Conservation (phyloP, 257 asterid genomes). For the Plectranthus barbatus region DNA sequence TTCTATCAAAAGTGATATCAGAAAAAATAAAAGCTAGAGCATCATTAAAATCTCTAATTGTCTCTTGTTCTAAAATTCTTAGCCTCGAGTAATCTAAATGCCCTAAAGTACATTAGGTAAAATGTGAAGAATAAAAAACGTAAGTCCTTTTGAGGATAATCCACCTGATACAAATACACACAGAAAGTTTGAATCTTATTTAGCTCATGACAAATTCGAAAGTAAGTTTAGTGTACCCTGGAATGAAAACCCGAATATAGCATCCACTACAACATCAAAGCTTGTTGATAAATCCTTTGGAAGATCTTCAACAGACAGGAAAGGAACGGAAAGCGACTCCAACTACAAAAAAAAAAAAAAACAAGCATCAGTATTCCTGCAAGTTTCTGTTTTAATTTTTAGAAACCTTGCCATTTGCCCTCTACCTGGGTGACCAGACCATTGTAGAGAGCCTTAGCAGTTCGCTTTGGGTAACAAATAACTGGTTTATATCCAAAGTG, state of each 20-base stretch:
- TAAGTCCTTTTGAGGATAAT: too few species aligned
- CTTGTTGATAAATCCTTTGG: constrained; percentile 48
- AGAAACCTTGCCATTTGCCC: background rate
- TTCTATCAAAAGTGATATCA: constrained; percentile 7
- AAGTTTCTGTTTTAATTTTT: background rate
- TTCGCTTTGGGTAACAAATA: constrained; percentile 69
- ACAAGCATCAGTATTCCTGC: background rate
- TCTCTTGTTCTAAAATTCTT: background rate
- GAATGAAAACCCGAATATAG: constrained; percentile 79
- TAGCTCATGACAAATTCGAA: background rate
- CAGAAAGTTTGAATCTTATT: background rate
- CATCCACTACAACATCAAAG: constrained; percentile 66
- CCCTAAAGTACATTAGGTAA: background rate
- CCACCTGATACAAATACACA: constrained; percentile 8
- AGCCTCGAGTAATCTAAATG: background rate
- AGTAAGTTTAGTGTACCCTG: constrained; percentile 40
- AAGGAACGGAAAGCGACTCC: constrained; percentile 60
- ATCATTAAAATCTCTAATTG: background rate
- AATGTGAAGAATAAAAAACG: background rate
- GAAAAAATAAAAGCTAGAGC: constrained; percentile 5
- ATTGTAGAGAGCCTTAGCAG: constrained; percentile 63
- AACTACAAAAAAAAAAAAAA: constrained; percentile 56
- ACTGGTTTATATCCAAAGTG: constrained; percentile 70
- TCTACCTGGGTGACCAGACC: constrained; percentile 77
- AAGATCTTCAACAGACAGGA: constrained; percentile 54